Evolutionary conservation across 805 yeast species (phyloP), one percentile per base, ranked within the genome.

Genomic region (Saccharomyces cerevisiae): DNA sequence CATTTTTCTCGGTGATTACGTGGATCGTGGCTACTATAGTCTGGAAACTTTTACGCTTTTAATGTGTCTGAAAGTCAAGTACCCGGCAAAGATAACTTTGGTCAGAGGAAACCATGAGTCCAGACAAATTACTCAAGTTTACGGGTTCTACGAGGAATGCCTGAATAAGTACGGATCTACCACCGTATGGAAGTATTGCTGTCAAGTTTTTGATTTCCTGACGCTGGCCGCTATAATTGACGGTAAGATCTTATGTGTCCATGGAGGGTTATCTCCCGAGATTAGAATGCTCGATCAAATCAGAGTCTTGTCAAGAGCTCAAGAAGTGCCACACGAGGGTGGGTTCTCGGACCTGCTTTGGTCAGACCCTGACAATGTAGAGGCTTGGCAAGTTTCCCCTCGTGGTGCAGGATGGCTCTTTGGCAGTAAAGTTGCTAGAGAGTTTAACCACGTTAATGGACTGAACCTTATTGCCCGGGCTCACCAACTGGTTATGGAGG

Each of bases 351-450:
- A 92, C 71, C 79, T 92, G 64, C 91, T 92, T 43, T 92, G 99
- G 99, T 85, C 95, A 22, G 99, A 92, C 67, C 99, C 99, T 1
- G 98, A 92, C 69, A 91, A 91, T 65, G 96, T 91, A 47, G 97
- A 89, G 63, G 89, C 96, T 11, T 92, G 99, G 99, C 97, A 96
- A 24, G 96, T 94, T 22, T 85, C 95, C 28, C 97, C 97, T 31
- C 80, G 99, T 67, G 99, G 99, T 57, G 99, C 99, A 0, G 99
- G 99, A 11, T 92, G 98, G 98, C 74, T 92, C 52, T 92, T 92
- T 70, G 99, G 99, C 26, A 81, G 90, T 48, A 86, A 87, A 69
- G 97, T 94, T 26, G 94, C 96, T 17, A 76, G 97, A 55, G 98
- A 94, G 71, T 94, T 94, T 73, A 94, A 92, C 73, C 96, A 94